Conservation (phyloP, 1,284 basidiomycete species). For the Schizopora paradoxa region DNA sequence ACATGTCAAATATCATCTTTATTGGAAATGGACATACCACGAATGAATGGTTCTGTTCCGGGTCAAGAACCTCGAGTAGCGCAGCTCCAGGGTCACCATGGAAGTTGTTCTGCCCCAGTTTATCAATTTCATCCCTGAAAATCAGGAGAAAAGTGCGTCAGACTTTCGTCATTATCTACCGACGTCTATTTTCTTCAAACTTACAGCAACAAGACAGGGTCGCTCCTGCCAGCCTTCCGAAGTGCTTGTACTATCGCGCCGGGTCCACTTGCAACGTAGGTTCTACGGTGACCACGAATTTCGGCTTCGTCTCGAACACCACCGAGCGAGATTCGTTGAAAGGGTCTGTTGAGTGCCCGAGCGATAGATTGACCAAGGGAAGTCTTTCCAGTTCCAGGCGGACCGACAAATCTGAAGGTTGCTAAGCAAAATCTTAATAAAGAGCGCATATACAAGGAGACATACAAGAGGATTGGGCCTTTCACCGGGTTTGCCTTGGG, state of each 20-base stretch:
- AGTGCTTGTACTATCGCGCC: slow-evolving; percentile 86
- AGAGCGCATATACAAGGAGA: slow-evolving; percentile 17
- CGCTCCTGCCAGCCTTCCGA: slow-evolving; percentile 77
- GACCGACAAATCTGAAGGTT: slow-evolving; percentile 62
- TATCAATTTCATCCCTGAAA: slow-evolving; percentile 78
- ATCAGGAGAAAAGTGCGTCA: slow-evolving; percentile 22
- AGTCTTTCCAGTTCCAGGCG: slow-evolving; percentile 82
- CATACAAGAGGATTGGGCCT: slow-evolving; percentile 79
- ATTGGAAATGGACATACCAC: slow-evolving; percentile 43
- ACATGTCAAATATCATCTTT: neutral
- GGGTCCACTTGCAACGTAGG: slow-evolving; percentile 86
- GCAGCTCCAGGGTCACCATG: slow-evolving; percentile 89
- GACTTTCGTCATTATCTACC: slow-evolving; percentile 17
- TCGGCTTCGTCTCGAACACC: slow-evolving; percentile 90
- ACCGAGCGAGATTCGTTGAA: slow-evolving; percentile 90
- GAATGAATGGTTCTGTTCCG: slow-evolving; percentile 87
- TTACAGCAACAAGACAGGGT: slow-evolving; percentile 77
- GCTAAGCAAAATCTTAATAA: slow-evolving; percentile 1
- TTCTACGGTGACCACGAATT: slow-evolving; percentile 83
- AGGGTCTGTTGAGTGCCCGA: slow-evolving; percentile 74
- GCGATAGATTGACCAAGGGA: slow-evolving; percentile 85
- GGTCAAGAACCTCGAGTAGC: slow-evolving; percentile 85
- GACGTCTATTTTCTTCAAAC: too few relatives aligned
- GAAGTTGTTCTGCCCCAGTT: slow-evolving; percentile 79
- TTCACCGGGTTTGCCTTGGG: slow-evolving; percentile 38